Percentiles rank a stretch among this genome's conserved stretches.
Evolutionary conservation across 805 yeast species (phyloP).

Genomic region (Spathaspora boniae): DNA sequence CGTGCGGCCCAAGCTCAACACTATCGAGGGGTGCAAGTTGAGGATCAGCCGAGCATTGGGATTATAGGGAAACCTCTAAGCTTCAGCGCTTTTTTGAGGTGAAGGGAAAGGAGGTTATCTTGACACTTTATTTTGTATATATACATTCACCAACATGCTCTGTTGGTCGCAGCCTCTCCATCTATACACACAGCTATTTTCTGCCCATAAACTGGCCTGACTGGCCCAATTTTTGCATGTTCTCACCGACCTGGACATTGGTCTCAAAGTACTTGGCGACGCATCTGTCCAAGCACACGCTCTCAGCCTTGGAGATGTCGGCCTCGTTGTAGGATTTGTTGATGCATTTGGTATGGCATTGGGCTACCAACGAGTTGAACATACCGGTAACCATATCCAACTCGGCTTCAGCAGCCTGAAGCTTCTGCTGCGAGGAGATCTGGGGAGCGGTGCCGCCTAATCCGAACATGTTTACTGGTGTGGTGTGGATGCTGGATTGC

Average conservation of each 20-base stretch:
- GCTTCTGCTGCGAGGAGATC: conserved; percentile 68
- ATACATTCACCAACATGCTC: conserved; percentile 2
- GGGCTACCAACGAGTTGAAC: conserved; percentile 89
- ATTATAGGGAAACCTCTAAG: conserved; percentile 1
- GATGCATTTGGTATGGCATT: conserved; percentile 87
- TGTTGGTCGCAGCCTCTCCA: not conserved
- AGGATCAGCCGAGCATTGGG: conserved; percentile 57
- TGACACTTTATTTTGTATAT: conserved; percentile 3
- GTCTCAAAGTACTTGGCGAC: conserved; percentile 93
- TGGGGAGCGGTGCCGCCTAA: conserved; percentile 75
- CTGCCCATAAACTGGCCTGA: conserved; percentile 46
- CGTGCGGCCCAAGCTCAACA: conserved; percentile 87
- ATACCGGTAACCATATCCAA: conserved; percentile 95
- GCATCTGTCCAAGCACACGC: conserved; percentile 90
- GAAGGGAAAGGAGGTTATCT: not conserved
- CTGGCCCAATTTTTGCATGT: conserved; percentile 47
- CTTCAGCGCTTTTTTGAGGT: not conserved
- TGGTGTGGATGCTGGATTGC: no score
- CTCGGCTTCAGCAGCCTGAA: conserved; percentile 93
- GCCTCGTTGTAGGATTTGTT: conserved; percentile 62
- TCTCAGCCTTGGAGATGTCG: conserved; percentile 74
- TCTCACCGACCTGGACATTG: conserved; percentile 90
- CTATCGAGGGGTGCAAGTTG: conserved; percentile 74
- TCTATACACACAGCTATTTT: conserved; percentile 16
- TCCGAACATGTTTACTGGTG: conserved; percentile 70